Evolutionary conservation across 1,284 basidiomycete genomes (phyloP).

Genomic region (Gymnopus androsaceus): DNA sequence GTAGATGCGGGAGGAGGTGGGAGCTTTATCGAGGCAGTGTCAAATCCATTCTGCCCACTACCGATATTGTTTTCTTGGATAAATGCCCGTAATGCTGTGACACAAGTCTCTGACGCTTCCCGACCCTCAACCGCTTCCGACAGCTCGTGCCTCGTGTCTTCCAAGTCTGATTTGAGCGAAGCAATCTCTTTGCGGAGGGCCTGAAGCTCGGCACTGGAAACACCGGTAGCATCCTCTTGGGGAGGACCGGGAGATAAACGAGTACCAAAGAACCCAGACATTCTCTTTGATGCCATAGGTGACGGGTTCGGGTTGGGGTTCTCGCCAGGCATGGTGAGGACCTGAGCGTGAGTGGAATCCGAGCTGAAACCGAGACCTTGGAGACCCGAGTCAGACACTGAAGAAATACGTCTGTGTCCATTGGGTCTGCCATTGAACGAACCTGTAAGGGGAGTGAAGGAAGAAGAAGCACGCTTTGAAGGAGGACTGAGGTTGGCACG

Average conservation of each 20-base stretch:
- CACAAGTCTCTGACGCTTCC: conserved; percentile 85
- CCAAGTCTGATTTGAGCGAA: conserved; percentile 59
- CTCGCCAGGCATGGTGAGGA: conserved; percentile 31
- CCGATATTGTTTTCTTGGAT: conserved; percentile 76
- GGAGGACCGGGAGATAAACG: conserved; percentile 36
- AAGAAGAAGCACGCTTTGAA: conserved; percentile 71
- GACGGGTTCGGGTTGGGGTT: conserved; percentile 8
- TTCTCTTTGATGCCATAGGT: conserved; percentile 39
- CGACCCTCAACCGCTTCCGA: conserved; percentile 79
- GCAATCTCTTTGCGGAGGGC: conserved; percentile 64
- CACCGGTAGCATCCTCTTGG: conserved; percentile 24
- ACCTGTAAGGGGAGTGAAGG: conserved; percentile 70
- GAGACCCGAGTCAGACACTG: conserved; percentile 57
- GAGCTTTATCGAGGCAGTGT: conserved; percentile 38
- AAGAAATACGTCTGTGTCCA: conserved; percentile 68
- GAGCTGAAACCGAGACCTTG: conserved; percentile 11
- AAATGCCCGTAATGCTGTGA: conserved; percentile 80
- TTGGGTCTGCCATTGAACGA: conserved; percentile 40
- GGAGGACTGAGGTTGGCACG: conserved; percentile 49
- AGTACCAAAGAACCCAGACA: conserved; percentile 57
- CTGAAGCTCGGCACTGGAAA: conserved; percentile 47
- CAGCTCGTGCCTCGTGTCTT: conserved; percentile 66
- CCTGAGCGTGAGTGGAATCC: conserved; percentile 33
- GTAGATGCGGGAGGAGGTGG: conserved; percentile 60
- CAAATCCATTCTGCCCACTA: conserved; percentile 28